Evolutionary conservation across 345 rosid genomes (phyloP).

Genomic region (Carallia pectinifolia): DNA sequence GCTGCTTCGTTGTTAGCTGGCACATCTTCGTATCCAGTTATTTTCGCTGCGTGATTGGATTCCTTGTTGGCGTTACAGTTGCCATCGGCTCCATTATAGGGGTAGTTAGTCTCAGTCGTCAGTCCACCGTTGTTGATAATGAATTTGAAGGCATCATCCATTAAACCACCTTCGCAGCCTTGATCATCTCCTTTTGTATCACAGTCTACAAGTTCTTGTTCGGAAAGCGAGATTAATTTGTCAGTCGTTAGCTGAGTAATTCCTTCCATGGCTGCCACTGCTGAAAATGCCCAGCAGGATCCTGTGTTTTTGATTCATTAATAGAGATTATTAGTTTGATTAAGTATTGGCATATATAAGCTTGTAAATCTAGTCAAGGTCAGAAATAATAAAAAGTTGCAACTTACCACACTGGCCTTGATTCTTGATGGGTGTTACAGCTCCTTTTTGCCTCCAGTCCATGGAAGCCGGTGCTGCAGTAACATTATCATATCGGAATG

Average conservation of each 20-base stretch:
- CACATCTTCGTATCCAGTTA: slow-evolving; percentile 24
- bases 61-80: slow-evolving; percentile 19
- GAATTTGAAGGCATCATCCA: slow-evolving; percentile 37
- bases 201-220: slow-evolving; percentile 38
- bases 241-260: slow-evolving; percentile 1
- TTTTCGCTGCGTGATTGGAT: slow-evolving; percentile 8
- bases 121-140: slow-evolving; percentile 27
- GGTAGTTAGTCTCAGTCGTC: slow-evolving; percentile 29
- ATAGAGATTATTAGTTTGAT: too few relatives aligned
- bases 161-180: slow-evolving; percentile 34
- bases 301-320: not conserved
- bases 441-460: slow-evolving; percentile 44
- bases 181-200: slow-evolving; percentile 21
- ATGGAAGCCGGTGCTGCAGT: slow-evolving; percentile 21
- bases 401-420: slow-evolving; percentile 34
- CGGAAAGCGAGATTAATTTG: slow-evolving; percentile 23
- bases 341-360: too few relatives aligned
- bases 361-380: too few relatives aligned
- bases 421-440: slow-evolving; percentile 17
- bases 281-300: slow-evolving; percentile 1
- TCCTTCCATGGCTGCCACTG: not conserved
- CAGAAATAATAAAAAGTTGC: not conserved
- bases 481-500: slow-evolving; percentile 31
- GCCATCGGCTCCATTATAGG: slow-evolving; percentile 18
- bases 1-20: slow-evolving; percentile 19